Evolutionary conservation across 345 rosid genomes (phyloP).

Genomic region (Leavenworthia alabamica): DNA sequence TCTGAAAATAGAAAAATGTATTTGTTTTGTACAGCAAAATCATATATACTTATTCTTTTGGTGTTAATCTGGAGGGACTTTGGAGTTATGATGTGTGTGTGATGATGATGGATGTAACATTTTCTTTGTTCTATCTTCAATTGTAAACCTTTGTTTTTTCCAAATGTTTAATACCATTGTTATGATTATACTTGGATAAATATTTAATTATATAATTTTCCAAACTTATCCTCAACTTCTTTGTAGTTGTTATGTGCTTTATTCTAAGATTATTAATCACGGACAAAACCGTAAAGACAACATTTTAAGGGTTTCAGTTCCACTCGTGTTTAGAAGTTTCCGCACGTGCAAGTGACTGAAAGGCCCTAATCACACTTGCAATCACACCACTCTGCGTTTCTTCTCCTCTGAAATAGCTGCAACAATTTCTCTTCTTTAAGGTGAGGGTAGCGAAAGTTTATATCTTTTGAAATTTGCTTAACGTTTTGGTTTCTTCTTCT

Average conservation of each 20-base stretch:
- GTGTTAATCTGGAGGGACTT: conserved; percentile 11
- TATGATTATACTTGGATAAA: not conserved
- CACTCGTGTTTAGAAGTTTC: not conserved
- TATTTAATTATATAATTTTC: not conserved
- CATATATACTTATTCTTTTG: conserved; percentile 44
- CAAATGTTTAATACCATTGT: not conserved
- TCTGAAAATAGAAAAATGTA: not conserved
- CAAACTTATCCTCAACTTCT: no score
- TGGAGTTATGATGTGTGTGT: conserved; percentile 19
- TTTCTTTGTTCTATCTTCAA: conserved; percentile 19
- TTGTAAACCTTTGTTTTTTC: conserved; percentile 2
- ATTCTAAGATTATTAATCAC: not conserved
- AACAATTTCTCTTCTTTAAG: conserved; percentile 10
- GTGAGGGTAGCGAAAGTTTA: conserved; percentile 13
- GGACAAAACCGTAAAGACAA: not conserved
- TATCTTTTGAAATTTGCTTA: not conserved
- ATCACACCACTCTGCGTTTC: conserved; percentile 18
- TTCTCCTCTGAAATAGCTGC: conserved; percentile 1
- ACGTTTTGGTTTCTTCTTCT: not conserved
- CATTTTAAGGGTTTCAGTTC: conserved; percentile 8
- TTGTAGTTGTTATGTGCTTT: not conserved
- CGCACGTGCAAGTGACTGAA: conserved; percentile 10
- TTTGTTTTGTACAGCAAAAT: conserved; percentile 47
- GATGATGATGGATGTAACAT: conserved; percentile 39
- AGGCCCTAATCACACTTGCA: conserved; percentile 29